These are phyloP conservation scores for Aphanoascus verrucosus DNA, from an alignment of 2,329 filamentous ascomycete species.

Conservation along the genomic window DNA sequence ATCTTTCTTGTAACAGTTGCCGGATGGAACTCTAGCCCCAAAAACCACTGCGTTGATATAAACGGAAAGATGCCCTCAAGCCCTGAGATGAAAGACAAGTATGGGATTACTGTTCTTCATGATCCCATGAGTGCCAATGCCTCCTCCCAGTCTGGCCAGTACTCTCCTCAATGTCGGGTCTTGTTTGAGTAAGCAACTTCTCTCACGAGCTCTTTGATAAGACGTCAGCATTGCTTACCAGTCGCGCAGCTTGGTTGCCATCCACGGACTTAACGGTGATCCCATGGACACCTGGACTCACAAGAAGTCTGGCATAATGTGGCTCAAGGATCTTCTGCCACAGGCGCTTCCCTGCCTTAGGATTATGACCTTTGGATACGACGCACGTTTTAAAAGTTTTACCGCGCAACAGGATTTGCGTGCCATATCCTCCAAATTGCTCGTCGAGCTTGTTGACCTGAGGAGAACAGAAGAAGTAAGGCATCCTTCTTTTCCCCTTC, in stretches of 20 bases:
- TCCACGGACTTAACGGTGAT: constrained; percentile 29
- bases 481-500: neutral
- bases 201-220: too few relatives aligned
- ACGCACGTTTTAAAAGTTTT: constrained; percentile 14
- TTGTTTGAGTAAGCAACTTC: too few relatives aligned
- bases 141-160: too few relatives aligned
- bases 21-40: too few relatives aligned
- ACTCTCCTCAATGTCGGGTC: too few relatives aligned
- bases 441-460: neutral
- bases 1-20: too few relatives aligned
- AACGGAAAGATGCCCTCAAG: too few relatives aligned
- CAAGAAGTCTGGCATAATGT: constrained; percentile 20
- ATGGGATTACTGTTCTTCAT: too few relatives aligned
- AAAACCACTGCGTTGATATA: too few relatives aligned
- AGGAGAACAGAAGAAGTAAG: neutral
- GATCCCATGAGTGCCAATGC: too few relatives aligned
- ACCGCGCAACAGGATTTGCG: neutral
- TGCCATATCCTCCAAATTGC: neutral
- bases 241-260: constrained; percentile 25
- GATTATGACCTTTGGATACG: constrained; percentile 25
- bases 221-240: too few relatives aligned
- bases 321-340: constrained; percentile 27
- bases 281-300: constrained; percentile 26
- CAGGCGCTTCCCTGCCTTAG: constrained; percentile 17
- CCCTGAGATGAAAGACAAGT: too few relatives aligned